Conservation (phyloP, 1,284 basidiomycete species). For the Ceratobasidium sp. region DNA sequence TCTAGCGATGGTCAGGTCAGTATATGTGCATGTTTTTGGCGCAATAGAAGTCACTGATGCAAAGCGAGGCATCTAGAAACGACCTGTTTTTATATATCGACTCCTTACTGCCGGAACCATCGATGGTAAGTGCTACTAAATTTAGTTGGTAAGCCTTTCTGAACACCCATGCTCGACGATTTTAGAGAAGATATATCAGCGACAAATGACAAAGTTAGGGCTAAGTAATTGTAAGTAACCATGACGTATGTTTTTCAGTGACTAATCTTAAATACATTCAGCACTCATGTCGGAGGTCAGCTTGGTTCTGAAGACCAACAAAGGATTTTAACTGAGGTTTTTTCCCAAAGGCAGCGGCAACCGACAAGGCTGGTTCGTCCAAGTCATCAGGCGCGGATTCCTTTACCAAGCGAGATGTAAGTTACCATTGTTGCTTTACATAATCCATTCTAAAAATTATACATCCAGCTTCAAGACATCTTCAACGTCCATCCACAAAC, state of each 20-base stretch:
- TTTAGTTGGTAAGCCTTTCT: not conserved
- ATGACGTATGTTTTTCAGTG: not conserved
- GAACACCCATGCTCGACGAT: not conserved
- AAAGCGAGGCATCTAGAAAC: conserved; percentile 59
- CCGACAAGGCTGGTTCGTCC: conserved; percentile 47
- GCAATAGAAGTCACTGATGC: not conserved
- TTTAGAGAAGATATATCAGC: conserved; percentile 85
- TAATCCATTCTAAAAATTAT: conserved; percentile 28
- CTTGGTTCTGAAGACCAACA: conserved; percentile 58
- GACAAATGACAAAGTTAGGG: conserved; percentile 96
- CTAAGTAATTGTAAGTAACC: conserved; percentile 78
- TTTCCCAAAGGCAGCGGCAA: conserved; percentile 58
- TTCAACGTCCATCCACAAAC: conserved; percentile 88
- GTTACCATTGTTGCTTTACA: conserved; percentile 31
- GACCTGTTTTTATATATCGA: conserved; percentile 92
- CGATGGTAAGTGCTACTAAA: conserved; percentile 62
- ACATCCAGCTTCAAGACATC: conserved; percentile 80
- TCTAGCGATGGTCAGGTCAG: conserved; percentile 82
- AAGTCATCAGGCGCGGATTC: conserved; percentile 79
- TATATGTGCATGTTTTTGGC: not conserved
- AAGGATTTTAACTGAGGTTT: not conserved
- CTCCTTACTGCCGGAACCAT: conserved; percentile 85
- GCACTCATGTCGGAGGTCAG: conserved; percentile 3
- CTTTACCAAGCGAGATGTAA: conserved; percentile 87
- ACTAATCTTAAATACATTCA: conserved; percentile 38